Conservation (phyloP, 2,329 filamentous ascomycete species). For the Ceratocystis papillata region DNA sequence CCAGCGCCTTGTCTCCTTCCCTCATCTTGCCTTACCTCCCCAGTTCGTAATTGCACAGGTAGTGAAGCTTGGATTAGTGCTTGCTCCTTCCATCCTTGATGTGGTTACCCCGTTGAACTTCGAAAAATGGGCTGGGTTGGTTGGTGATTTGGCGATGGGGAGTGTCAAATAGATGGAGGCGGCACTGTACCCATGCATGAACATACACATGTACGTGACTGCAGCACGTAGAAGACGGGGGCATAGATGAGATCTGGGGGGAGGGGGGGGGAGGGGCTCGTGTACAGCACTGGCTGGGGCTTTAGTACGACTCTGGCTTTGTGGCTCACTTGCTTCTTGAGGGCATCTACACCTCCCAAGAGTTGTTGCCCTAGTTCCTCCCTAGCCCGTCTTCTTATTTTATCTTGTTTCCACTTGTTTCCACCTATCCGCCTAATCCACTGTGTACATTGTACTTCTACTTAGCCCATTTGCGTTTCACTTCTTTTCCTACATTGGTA, state of each 20-base stretch:
- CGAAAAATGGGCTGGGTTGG: too few species aligned
- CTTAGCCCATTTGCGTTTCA: slow-evolving; percentile 5
- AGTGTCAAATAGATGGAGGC: neutral
- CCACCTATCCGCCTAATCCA: slow-evolving; percentile 2
- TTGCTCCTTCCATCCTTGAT: slow-evolving; percentile 2
- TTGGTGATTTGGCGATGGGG: neutral
- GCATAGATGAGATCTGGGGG: neutral
- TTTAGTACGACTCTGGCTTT: neutral
- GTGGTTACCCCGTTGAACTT: slow-evolving; percentile 2
- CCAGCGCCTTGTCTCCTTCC: too few species aligned
- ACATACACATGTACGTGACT: neutral
- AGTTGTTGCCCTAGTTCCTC: neutral
- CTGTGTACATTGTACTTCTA: slow-evolving; percentile 2
- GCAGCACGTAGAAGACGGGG: neutral
- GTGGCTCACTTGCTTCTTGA: neutral
- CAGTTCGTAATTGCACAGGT: neutral
- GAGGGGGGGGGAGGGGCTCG: too few species aligned
- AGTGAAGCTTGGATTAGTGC: slow-evolving; percentile 1
- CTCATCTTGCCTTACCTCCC: neutral
- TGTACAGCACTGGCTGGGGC: neutral
- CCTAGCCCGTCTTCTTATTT: slow-evolving; percentile 11
- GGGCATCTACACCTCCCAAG: neutral
- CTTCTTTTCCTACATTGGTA: slow-evolving; percentile 5
- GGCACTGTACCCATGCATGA: neutral
- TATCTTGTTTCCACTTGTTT: slow-evolving; percentile 12